A percentile compares a stretch with the other conserved stretches of the same genome.
Evolutionary conservation across 192 early-diverging fungal genomes (phyloP).

Genomic region (Phycomyces blakesleeanus): DNA sequence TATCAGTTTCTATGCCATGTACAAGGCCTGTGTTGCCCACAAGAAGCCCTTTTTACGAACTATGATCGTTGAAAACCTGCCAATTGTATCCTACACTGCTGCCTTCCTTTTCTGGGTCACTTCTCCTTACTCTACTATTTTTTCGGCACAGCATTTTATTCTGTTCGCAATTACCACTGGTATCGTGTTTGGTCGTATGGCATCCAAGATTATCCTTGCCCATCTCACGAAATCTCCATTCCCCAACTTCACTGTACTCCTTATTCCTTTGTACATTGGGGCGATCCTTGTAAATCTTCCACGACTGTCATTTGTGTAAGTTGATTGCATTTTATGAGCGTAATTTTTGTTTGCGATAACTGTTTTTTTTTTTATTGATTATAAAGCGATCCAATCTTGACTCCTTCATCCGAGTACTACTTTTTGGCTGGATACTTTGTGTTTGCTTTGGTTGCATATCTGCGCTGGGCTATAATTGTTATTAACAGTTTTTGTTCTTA

Average conservation of each 20-base stretch:
- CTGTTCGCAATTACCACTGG: conserved; percentile 71
- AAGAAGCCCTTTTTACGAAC: conserved; percentile 54
- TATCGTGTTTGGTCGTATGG: conserved; percentile 82
- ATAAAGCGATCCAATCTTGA: conserved; percentile 58
- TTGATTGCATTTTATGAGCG: neutral
- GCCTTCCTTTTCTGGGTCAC: conserved; percentile 68
- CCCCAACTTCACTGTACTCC: conserved; percentile 76
- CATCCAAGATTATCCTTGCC: conserved; percentile 86
- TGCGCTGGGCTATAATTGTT: conserved; percentile 81
- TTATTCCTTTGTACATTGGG: conserved; percentile 74
- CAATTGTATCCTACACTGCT: conserved; percentile 57
- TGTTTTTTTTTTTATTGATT: conserved; percentile 29
- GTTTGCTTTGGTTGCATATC: conserved; percentile 73
- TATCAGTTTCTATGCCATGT: conserved; percentile 37
- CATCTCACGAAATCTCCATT: conserved; percentile 82
- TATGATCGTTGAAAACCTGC: conserved; percentile 56
- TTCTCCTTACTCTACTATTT: conserved; percentile 63
- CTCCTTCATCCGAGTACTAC: conserved; percentile 59
- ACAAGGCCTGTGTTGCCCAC: conserved; percentile 44
- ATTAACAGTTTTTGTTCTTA: conserved; percentile 84
- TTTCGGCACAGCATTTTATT: conserved; percentile 63
- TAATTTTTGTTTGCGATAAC: neutral
- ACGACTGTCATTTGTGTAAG: conserved; percentile 40
- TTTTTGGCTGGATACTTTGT: conserved; percentile 68
- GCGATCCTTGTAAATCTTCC: conserved; percentile 66